phyloP scores from a whole-genome alignment of 192 early-diverging fungal genomes.

The Coemansia sp. region DNA sequence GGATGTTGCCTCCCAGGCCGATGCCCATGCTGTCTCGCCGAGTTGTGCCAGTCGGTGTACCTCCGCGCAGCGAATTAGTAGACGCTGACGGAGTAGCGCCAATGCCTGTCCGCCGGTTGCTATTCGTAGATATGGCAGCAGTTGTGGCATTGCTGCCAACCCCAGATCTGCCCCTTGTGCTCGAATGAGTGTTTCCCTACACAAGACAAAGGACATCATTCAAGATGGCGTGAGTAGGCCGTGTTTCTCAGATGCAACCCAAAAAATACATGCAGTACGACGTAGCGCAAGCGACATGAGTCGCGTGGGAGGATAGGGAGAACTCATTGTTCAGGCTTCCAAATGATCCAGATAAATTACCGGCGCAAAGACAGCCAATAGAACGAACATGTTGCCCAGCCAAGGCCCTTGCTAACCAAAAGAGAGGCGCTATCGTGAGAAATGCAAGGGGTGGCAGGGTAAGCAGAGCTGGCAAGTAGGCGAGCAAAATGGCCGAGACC shows the following conservation, averaged over 20 bases:
- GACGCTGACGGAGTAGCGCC: not conserved
- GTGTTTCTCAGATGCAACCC: not conserved
- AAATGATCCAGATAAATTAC: not conserved
- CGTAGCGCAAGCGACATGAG: not conserved
- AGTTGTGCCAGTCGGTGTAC: conserved; percentile 7
- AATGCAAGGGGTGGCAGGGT: not conserved
- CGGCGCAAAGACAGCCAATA: conserved; percentile 10
- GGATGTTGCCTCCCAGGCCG: conserved; percentile 22
- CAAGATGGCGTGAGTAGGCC: not conserved
- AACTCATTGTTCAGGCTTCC: conserved; percentile 4
- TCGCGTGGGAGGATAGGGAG: not conserved
- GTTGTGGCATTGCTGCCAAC: conserved; percentile 5
- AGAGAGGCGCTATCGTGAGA: conserved; percentile 1
- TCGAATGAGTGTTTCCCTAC: conserved; percentile 48
- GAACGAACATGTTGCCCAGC: not conserved
- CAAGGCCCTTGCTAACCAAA: not conserved
- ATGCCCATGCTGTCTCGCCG: conserved; percentile 32
- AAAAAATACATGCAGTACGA: not conserved
- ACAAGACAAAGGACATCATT: not conserved
- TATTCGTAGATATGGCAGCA: not conserved
- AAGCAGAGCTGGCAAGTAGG: not conserved
- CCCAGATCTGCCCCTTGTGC: conserved; percentile 20
- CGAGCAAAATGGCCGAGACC: conserved; percentile 1
- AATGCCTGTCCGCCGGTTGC: not conserved
- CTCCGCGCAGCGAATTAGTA: conserved; percentile 11